Evolutionary conservation across 1,284 basidiomycete genomes (phyloP).

Genomic region (Gastroboletus turbinatus): DNA sequence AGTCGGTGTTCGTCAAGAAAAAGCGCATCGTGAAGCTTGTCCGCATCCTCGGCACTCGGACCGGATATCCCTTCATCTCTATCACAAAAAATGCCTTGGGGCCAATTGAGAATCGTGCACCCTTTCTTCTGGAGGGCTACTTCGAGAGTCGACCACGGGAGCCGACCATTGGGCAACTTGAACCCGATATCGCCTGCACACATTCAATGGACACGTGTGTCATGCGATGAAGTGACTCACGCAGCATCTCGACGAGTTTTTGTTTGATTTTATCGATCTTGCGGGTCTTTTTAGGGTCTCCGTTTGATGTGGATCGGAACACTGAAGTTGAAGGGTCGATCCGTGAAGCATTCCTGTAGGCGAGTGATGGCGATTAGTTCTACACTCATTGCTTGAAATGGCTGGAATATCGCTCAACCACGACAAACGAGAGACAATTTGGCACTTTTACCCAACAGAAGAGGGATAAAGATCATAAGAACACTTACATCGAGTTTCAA

Average conservation of each 20-base stretch:
- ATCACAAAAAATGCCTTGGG: too few relatives aligned
- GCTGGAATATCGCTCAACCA: not conserved
- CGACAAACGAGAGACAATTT: too few relatives aligned
- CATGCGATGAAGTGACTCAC: not conserved
- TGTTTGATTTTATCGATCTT: too few relatives aligned
- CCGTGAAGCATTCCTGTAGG: not conserved
- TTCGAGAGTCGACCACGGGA: constrained; percentile 18
- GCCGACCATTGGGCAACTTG: not conserved
- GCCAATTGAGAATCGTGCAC: too few relatives aligned
- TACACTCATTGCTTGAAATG: not conserved
- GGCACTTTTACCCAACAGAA: not conserved
- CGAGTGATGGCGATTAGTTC: not conserved
- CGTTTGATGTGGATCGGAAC: too few relatives aligned
- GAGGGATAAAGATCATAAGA: not conserved
- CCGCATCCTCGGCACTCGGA: too few relatives aligned
- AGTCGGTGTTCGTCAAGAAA: not conserved
- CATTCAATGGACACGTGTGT: too few relatives aligned
- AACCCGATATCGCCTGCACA: constrained; percentile 7
- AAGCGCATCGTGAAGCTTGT: too few relatives aligned
- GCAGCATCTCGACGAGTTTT: too few relatives aligned
- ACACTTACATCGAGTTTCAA: not conserved
- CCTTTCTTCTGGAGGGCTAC: not conserved
- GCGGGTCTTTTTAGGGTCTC: too few relatives aligned
- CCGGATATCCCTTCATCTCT: too few relatives aligned
- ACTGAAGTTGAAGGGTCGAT: not conserved